Base-by-base conservation (phyloP, 768 basidiomycete genomes). In the Mycena sanguinolenta region DNA sequence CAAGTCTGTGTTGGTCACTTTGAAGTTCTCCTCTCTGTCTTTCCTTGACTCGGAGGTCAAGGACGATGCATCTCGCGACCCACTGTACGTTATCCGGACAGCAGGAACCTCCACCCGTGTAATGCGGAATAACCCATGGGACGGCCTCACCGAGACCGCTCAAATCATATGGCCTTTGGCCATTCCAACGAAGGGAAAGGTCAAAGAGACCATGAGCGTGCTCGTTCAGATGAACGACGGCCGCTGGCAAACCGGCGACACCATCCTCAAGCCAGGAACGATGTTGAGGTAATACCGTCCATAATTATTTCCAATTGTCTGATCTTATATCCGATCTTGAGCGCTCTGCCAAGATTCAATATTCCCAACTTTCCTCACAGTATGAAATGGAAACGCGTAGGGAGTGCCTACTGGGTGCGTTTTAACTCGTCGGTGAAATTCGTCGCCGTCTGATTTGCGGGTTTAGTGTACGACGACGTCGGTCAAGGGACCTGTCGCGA, bases 371-470 rank as follows among this genome's bases (percentile, higher is more conserved):
- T 89, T 73, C 84, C 88, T 0, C 87, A 90, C 50, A 80, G 80
- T 21, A 77, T 94, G 78, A 92, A 90, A 78, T 95, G 93, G 93
- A 92, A 90, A 73, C 87, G 86, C 53, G 82, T 86, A 19, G 91
- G 89, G 2, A 79, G 73, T 34, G 73, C 78, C 9, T 88, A 84
- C 70, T 85, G 82, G 83, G 88, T 88, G 59, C 59, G 85, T 78
- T 50, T 19, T 3, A 46, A 46, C n/a, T 25, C 21, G 23, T 49
- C 50, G 16, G n/a, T n/a, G 23, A 23, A 30, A 58, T 44, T 32
- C 50, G 16, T 8, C 46, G 67, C 30, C 30, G 44, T 21, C 21
- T 53, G 53, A 46, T 30, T 28, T 23, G 54, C 60, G 13, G 72
- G 60, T 13, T 17, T 64, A 94, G 92, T 95, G 93, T 75, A 86